Percentiles rank a stretch among this genome's conserved stretches.
Evolutionary conservation across 176 grass and related monocot genomes (phyloP).

Genomic region (Coix lacrymajobi): DNA sequence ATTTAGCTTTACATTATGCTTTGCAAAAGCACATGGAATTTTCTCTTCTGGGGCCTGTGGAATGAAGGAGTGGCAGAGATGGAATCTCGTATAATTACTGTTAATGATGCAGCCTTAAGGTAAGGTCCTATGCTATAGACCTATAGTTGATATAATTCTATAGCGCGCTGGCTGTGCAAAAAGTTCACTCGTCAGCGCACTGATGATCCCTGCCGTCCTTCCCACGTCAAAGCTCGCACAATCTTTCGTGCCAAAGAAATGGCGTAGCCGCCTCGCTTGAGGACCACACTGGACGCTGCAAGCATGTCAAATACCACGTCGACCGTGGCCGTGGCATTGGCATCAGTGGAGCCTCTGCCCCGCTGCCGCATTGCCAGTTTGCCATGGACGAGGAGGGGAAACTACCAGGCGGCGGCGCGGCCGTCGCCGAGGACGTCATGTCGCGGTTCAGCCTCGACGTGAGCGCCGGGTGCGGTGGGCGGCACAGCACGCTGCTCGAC

Average conservation of each 20-base stretch:
- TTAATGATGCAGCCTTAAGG: neutral
- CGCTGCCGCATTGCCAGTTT: neutral
- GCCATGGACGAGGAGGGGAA: constrained; percentile 3
- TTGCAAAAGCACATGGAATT: constrained; percentile 29
- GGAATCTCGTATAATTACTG: constrained; percentile 2
- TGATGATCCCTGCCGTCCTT: constrained; percentile 57
- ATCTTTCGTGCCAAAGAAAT: constrained; percentile 33
- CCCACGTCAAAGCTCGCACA: constrained; percentile 43
- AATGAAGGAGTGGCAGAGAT: neutral
- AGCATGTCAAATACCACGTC: constrained; percentile 16
- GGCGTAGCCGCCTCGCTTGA: neutral
- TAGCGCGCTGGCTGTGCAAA: neutral
- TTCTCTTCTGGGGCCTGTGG: neutral
- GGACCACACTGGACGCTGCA: neutral
- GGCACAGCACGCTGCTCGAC: constrained; percentile 64
- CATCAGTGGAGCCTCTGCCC: neutral
- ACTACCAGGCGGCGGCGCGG: neutral
- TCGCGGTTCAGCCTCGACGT: constrained; percentile 51
- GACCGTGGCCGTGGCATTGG: neutral
- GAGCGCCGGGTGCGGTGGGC: constrained; percentile 34
- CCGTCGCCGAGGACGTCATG: neutral
- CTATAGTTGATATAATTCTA: too few relatives aligned
- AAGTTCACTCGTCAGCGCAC: neutral
- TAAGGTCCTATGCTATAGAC: neutral
- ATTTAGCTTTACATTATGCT: constrained; percentile 17